Evolutionary conservation across 805 yeast genomes (phyloP).

Genomic region (Kurtzmaniella fragi): DNA sequence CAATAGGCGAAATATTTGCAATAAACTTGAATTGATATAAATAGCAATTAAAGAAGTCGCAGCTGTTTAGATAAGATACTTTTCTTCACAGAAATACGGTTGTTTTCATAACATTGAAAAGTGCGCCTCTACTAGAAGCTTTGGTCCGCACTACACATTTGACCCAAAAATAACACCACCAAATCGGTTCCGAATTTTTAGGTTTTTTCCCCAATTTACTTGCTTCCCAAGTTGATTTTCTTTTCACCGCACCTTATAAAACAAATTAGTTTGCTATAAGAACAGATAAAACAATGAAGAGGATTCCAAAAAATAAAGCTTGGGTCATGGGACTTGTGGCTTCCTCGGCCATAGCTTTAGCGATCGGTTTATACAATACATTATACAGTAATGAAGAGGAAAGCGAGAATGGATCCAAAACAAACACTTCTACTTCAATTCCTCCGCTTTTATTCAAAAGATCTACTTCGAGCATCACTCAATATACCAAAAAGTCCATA

Average conservation of each 20-base stretch:
- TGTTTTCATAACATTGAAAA: no score
- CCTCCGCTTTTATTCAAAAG: constrained; percentile 1
- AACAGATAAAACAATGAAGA: constrained; percentile 3
- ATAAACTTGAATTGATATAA: no score
- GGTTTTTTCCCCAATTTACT: not conserved
- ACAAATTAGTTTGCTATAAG: not conserved
- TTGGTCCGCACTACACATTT: no score
- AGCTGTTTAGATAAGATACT: no score
- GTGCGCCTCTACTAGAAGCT: no score
- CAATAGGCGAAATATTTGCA: no score
- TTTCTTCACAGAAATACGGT: no score
- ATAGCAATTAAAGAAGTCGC: no score
- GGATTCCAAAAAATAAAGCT: constrained; percentile 14
- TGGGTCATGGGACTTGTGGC: constrained; percentile 33
- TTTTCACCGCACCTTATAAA: not conserved
- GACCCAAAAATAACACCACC: not conserved
- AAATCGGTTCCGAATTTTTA: not conserved
- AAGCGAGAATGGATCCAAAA: constrained; percentile 3
- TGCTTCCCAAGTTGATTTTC: not conserved
- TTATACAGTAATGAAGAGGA: constrained; percentile 5
- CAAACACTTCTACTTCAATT: constrained; percentile 2
- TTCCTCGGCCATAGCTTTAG: constrained; percentile 26
- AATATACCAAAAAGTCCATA: constrained; percentile 27
- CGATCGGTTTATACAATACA: constrained; percentile 27
- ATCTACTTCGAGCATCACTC: not conserved